Evolutionary conservation across 2,329 filamentous ascomycete species (phyloP).

Genomic region (Acephala macrosclerotiorum): DNA sequence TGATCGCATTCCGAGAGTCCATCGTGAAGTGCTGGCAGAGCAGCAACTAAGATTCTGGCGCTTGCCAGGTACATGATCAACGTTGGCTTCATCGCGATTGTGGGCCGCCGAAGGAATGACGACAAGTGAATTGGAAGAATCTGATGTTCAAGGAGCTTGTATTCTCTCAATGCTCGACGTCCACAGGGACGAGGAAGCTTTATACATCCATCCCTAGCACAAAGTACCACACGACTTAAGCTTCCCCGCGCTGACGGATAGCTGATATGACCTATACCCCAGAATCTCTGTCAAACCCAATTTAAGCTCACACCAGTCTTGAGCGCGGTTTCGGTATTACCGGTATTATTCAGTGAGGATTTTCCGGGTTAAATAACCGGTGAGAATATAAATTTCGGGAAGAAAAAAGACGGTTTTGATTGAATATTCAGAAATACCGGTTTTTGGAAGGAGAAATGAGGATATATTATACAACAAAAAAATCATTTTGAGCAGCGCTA

Average conservation of each 20-base stretch:
- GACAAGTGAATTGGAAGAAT: not conserved
- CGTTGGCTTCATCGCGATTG: not conserved
- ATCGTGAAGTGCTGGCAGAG: not conserved
- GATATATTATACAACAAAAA: no score
- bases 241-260: slow-evolving; percentile 6
- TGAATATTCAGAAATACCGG: no score
- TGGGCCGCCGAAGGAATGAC: not conserved
- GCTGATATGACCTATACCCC: not conserved
- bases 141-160: not conserved
- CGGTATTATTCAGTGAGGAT: no score
- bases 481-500: no score
- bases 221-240: not conserved
- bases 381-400: no score
- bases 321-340: no score
- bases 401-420: no score
- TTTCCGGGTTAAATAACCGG: no score
- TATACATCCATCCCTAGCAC: not conserved
- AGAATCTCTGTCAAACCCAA: not conserved
- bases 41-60: not conserved
- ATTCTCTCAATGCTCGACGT: not conserved
- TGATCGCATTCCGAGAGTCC: not conserved
- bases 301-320: not conserved
- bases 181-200: not conserved
- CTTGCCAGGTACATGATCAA: not conserved
- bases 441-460: no score